These are phyloP conservation scores for Backusella tuberculispora DNA, from an alignment of 192 early-diverging fungal species.

Conservation along the genomic window DNA sequence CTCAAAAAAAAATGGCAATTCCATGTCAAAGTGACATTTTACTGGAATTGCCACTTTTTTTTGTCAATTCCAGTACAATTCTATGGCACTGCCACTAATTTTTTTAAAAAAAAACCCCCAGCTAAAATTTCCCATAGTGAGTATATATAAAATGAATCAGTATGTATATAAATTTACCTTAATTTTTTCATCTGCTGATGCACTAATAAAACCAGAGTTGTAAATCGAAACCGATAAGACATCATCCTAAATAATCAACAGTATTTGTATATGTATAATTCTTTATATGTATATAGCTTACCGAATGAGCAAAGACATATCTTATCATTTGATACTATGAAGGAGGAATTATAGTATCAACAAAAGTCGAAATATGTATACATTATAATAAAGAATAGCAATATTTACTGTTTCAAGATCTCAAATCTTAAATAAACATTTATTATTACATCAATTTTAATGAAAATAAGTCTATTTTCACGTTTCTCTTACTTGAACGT, in stretches of 20 bases:
- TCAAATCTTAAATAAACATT: slow-evolving; percentile 64
- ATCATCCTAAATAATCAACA: slow-evolving; percentile 45
- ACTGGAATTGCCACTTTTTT: too few species aligned
- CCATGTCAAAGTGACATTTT: too few species aligned
- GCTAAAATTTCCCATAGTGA: too few species aligned
- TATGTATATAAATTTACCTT: slow-evolving; percentile 44
- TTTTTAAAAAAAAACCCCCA: too few species aligned
- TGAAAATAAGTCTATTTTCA: background rate
- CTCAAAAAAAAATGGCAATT: too few species aligned
- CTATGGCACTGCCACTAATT: too few species aligned
- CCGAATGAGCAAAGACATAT: slow-evolving; percentile 54
- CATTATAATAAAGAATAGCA: slow-evolving; percentile 37
- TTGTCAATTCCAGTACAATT: too few species aligned
- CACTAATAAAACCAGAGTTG: slow-evolving; percentile 56
- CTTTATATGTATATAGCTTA: slow-evolving; percentile 23
- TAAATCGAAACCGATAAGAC: slow-evolving; percentile 55
- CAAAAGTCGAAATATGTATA: background rate
- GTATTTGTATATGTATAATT: too few species aligned
- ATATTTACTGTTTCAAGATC: slow-evolving; percentile 67
- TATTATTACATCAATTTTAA: background rate
- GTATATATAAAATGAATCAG: background rate
- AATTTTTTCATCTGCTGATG: slow-evolving; percentile 68
- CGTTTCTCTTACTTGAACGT: slow-evolving; percentile 49
- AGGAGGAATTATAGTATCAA: background rate
- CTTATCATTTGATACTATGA: slow-evolving; percentile 48